A percentile compares a stretch with the other conserved stretches of the same genome.
Conservation (phyloP, 148 eudicot species). For the Silene uniflora region DNA sequence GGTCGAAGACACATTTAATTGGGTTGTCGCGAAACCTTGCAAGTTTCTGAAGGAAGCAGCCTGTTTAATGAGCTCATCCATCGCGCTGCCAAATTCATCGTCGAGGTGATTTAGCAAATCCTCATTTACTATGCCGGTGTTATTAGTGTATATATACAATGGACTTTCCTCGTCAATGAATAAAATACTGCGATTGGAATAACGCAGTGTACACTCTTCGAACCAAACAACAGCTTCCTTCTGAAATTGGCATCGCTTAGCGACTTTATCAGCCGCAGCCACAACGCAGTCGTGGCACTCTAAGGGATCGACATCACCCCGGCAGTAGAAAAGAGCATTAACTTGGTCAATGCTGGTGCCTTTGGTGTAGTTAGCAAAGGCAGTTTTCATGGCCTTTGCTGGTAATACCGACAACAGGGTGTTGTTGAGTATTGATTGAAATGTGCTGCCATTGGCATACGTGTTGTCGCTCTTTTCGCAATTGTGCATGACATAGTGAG, state of each 20-base stretch:
- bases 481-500: background rate
- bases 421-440: conserved; percentile 1
- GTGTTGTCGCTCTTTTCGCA: background rate
- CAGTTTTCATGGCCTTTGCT: background rate
- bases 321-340: conserved; percentile 31
- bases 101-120: too few relatives aligned
- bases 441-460: background rate
- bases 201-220: too few relatives aligned
- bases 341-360: conserved; percentile 7
- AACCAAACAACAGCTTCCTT: too few relatives aligned
- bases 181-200: too few relatives aligned
- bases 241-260: too few relatives aligned
- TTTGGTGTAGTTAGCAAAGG: background rate
- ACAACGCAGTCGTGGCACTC: conserved; percentile 23
- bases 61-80: too few relatives aligned
- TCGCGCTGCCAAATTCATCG: too few relatives aligned
- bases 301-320: conserved; percentile 12
- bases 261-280: conserved; percentile 7
- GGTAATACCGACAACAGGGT: conserved; percentile 5
- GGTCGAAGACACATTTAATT: background rate
- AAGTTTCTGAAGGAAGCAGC: too few relatives aligned
- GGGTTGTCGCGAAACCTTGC: too few relatives aligned
- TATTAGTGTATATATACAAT: too few relatives aligned
- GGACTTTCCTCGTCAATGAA: too few relatives aligned
- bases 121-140: too few relatives aligned